These are phyloP conservation scores for Debaryomycetaceae sp. DNA, from an alignment of 1,139 yeast genomes.

Conservation along the genomic window DNA sequence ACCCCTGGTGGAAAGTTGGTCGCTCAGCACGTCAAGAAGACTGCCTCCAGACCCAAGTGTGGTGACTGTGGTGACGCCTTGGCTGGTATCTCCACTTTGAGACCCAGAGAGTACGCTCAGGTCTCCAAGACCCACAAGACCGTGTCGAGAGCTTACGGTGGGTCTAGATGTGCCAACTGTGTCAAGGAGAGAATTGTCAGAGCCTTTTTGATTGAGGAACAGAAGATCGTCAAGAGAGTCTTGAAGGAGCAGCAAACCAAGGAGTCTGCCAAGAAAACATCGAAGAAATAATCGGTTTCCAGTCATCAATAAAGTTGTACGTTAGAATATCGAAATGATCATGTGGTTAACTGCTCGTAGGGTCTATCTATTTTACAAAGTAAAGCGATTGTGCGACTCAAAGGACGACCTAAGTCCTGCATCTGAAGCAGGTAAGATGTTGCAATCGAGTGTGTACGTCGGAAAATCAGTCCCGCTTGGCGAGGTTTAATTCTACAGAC, in stretches of 20 bases:
- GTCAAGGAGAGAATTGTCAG: conserved; percentile 98
- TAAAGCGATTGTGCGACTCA: no score
- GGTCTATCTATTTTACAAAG: no score
- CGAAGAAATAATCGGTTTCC: conserved; percentile 26
- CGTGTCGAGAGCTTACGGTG: conserved; percentile 99
- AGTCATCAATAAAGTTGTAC: conserved; percentile 7
- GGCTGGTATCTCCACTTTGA: conserved; percentile 87
- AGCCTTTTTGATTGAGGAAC: conserved; percentile 99
- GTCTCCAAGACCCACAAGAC: conserved; percentile 96
- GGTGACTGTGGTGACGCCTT: conserved; percentile 96
- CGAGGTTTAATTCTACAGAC: no score
- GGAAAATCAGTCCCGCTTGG: no score
- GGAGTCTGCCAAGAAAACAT: conserved; percentile 41
- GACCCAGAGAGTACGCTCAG: conserved; percentile 97
- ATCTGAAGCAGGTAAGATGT: no score
- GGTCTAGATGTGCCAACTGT: conserved; percentile 97
- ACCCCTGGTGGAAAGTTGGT: conserved; percentile 99
- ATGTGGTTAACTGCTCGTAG: no score
- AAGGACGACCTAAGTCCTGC: no score
- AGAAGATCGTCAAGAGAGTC: conserved; percentile 98
- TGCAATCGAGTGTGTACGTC: no score
- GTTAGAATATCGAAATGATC: no score
- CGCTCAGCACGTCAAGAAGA: conserved; percentile 96
- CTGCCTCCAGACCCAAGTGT: conserved; percentile 94
- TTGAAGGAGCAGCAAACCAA: conserved; percentile 91